Conservation (phyloP, 495 filamentous ascomycete species). For the Penicillium bialowiezense region DNA sequence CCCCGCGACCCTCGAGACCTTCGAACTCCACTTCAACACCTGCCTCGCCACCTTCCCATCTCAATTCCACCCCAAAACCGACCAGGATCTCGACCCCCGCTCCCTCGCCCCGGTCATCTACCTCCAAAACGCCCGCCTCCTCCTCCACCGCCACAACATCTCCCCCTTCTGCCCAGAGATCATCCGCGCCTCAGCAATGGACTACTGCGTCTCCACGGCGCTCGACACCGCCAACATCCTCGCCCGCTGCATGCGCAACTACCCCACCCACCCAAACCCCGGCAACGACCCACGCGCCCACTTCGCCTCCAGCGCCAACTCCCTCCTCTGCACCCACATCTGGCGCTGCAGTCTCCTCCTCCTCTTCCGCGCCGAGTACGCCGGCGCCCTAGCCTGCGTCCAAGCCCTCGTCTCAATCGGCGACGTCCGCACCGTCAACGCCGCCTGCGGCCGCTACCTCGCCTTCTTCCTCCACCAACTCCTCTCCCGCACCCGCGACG, state of each 20-base stretch:
- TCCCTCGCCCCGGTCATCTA: constrained; percentile 69
- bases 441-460: constrained; percentile 77
- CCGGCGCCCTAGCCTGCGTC: constrained; percentile 68
- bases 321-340: constrained; percentile 77
- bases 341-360: constrained; percentile 88
- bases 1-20: constrained; percentile 66
- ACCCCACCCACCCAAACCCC: constrained; percentile 7
- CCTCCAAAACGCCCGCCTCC: constrained; percentile 77
- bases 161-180: constrained; percentile 64
- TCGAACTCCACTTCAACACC: constrained; percentile 75
- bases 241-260: constrained; percentile 54
- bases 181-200: constrained; percentile 65
- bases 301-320: constrained; percentile 54
- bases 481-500: constrained; percentile 50
- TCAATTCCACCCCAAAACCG: constrained; percentile 61
- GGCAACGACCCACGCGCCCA: constrained; percentile 45
- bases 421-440: constrained; percentile 65
- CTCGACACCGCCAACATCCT: constrained; percentile 76
- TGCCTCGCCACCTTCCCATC: constrained; percentile 74
- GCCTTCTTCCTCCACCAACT: constrained; percentile 77
- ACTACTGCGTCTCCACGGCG: constrained; percentile 71
- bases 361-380: constrained; percentile 68
- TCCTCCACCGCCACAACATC: constrained; percentile 91
- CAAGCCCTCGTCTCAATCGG: constrained; percentile 67
- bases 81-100: constrained; percentile 67